Base-by-base conservation (phyloP, 805 yeast genomes). In the Candida nitratophila region DNA sequence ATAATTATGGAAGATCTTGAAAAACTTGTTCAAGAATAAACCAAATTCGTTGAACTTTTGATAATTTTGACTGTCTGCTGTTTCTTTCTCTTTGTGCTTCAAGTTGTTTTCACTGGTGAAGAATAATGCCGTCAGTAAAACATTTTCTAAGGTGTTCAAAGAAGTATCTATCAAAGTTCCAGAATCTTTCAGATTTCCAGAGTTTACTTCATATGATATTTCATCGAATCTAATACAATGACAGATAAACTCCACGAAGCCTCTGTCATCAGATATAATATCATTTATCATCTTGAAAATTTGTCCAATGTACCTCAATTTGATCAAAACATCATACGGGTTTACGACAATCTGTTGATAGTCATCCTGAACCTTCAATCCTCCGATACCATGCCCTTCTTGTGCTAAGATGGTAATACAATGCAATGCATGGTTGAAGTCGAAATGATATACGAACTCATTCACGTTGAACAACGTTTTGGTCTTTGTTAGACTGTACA, bases 11-110 rank as follows among this genome's bases (percentile, higher is more conserved):
- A 19, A 6, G 3, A 41, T n/a, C 3, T 41, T 34, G 33, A 34
- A 41, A 14, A 41, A 41, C 6, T 32, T 33, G 39, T 62, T 58
- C 27, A 61, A 42, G 33, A 61, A 59, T 40, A 52, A 47, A 33
- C 57, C 60, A 42, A 61, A 61, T 42, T 61, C 65, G 6, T 48
- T 3, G 10, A 26, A 21, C 4, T 4, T 11, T 16, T 14, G 22
- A 26, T 21, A 21, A 37, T 29, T 29, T 29, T 7, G 4, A n/a
- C 12, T 29, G 12, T 29, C 21, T 37, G 5, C 33, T 4, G 55
- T 44, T 22, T 56, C 44, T 30, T 56, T 55, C 46, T 57, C 64
- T 14, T 50, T 50, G 12, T 49, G 45, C 10, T 45, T 45, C 4
- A 44, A 31, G 19, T 50, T 50, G n/a, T 44, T 44, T 6, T 39